Base-by-base conservation (phyloP, 108 stramenopile genomes). In the Nannochloropsis oceanica region DNA sequence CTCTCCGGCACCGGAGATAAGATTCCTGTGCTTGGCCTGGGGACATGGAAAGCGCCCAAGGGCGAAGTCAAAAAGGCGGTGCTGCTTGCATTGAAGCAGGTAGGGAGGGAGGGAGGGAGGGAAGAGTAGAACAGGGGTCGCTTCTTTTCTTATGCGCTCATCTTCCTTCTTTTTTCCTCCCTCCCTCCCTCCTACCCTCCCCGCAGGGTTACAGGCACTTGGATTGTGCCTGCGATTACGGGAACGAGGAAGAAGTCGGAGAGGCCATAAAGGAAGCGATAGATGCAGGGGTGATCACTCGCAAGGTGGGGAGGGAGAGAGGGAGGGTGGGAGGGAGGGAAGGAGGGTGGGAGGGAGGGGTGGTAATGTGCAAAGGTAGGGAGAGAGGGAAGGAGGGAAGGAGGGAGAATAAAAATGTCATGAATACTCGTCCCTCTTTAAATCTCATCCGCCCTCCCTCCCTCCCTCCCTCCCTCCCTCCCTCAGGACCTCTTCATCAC, bases 181-280 rank as follows among this genome's bases (percentile, higher is more conserved):
- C 46, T 50, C 46, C 46, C 46, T 85, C 50, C 27, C n/a, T 85
- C 50, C 73, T 20, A 79, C 59, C 79, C 73, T 27, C 25, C 50
- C 73, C 9, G 12, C 46, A 50, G 44, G 95, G 95, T 81, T 95
- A 94, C 80, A 93, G 96, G 81, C 95, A 95, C 12, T 87, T 97
- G 43, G 96, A 97, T 87, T 94, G 93, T 84, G 97, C 97, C 44
- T 95, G 95, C 88, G 97, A 97, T 86, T 97, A 97, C 89, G 97
- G 95, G 0, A 97, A 96, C 89, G 97, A 97, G 89, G 86, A 85
- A 43, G 91, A 94, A 86, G 94, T 95, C 20, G 97, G 97, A 12
- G 84, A 92, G 87, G 97, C 94, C 25, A 97, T 96, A 12, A 50
- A 50, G 46, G 46, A 50, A 14, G 46, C 46, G 14, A 50, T 50